Base-by-base conservation (phyloP, 176 grass and related monocot genomes). In the Carex cristatella region DNA sequence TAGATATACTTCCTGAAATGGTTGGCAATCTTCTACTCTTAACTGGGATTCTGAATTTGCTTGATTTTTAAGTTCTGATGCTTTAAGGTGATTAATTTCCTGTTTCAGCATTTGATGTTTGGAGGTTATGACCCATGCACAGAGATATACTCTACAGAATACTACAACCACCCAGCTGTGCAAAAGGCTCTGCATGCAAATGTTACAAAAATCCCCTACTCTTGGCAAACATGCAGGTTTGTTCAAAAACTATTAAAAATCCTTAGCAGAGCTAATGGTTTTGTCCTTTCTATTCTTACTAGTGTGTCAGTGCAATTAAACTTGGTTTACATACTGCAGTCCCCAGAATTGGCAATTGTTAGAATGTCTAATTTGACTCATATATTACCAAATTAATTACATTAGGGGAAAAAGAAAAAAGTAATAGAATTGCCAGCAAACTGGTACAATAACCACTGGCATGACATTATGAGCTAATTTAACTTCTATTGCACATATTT, bases 71-170 rank as follows among this genome's bases (percentile, higher is more conserved):
- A 77, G 72, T 51, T 77, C n/a, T 77, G 72, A 55, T 55, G 11
- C 49, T 33, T 56, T 33, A 3, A 56, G 16, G 53, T 78, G 28
- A 18, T 33, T 57, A 9, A 27, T 23, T 78, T 57, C 57, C 9
- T 38, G 5, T 18, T 87, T 48, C 74, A 98, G 95, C 95, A 85
- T 57, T 98, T 93, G 95, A 33, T 78, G 74, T 82, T 83, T 44
- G 91, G 88, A 93, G 91, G 89, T 86, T 98, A 98, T 75, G 95
- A 98, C 86, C 95, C 95, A 1, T 98, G 95, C 85, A 98, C 92
- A 0, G 92, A 98, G 72, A 67, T 48, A 18, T 98, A 98, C 84
- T 87, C 93, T 7, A 94, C 42, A 4, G 81, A 86, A 38, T 98
- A 98, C 44, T 98, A 98, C 42, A 94, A 98, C 83, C 75, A 40